Evolutionary conservation across 768 basidiomycete genomes (phyloP).

Genomic region (Tephrocybe rancida): DNA sequence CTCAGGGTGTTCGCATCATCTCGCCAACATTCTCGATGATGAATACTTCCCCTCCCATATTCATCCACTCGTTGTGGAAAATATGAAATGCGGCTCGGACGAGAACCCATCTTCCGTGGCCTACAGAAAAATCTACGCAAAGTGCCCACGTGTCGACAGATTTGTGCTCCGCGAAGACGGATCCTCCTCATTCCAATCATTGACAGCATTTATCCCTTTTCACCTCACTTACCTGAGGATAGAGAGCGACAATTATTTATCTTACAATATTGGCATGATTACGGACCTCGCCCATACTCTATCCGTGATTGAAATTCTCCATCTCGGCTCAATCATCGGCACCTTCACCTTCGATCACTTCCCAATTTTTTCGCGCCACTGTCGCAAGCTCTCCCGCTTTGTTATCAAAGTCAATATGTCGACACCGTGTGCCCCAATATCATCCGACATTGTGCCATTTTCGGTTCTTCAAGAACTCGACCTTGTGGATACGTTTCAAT

Average conservation of each 20-base stretch:
- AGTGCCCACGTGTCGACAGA: background rate
- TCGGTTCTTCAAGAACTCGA: background rate
- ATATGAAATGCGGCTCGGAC: background rate
- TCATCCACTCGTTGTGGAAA: background rate
- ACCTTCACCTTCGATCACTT: background rate
- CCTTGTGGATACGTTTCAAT: background rate
- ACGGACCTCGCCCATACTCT: background rate
- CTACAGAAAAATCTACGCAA: background rate
- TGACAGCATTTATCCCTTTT: background rate
- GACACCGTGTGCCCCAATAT: background rate
- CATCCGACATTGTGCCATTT: background rate
- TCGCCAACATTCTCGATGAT: background rate
- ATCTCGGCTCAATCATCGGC: background rate
- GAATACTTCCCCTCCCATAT: background rate
- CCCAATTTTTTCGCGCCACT: background rate
- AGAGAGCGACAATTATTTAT: background rate
- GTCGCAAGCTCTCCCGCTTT: background rate
- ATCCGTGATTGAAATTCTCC: background rate
- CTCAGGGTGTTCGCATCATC: background rate
- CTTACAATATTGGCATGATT: background rate
- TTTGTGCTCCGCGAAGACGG: background rate
- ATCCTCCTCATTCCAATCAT: background rate
- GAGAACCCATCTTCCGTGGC: background rate
- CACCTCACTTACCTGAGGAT: background rate
- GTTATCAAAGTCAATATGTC: background rate